A percentile compares a stretch with the other conserved stretches of the same genome.
These are phyloP conservation scores for Phellinidium pouzarii DNA, from an alignment of 1,284 basidiomycete genomes.

Conservation along the genomic window DNA sequence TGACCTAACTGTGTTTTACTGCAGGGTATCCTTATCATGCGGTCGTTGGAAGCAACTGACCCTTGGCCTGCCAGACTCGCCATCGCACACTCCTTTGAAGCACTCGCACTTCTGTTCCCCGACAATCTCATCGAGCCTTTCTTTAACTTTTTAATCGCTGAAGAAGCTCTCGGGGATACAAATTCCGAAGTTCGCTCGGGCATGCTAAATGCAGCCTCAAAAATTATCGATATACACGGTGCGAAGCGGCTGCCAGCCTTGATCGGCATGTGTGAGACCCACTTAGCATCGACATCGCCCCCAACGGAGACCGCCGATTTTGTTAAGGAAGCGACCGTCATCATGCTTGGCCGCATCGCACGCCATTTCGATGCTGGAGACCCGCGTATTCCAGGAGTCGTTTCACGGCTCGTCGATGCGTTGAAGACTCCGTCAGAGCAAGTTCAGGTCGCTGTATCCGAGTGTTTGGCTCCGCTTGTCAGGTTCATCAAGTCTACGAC, in stretches of 20 bases:
- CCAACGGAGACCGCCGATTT: slow-evolving; percentile 75
- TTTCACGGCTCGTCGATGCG: slow-evolving; percentile 86
- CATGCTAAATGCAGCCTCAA: slow-evolving; percentile 83
- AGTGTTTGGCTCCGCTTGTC: slow-evolving; percentile 87
- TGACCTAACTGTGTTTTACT: not conserved
- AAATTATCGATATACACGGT: slow-evolving; percentile 83
- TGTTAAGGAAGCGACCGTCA: slow-evolving; percentile 93
- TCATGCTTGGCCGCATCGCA: slow-evolving; percentile 91
- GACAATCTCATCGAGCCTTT: slow-evolving; percentile 67
- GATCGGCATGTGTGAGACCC: slow-evolving; percentile 80
- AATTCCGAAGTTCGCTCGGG: slow-evolving; percentile 75
- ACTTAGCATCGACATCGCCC: slow-evolving; percentile 58
- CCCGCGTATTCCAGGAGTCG: slow-evolving; percentile 73
- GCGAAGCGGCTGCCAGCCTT: slow-evolving; percentile 66
- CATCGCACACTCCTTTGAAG: slow-evolving; percentile 64
- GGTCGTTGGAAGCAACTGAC: slow-evolving; percentile 86
- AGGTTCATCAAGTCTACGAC: slow-evolving; percentile 61
- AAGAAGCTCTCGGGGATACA: slow-evolving; percentile 86
- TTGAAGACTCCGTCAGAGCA: slow-evolving; percentile 94
- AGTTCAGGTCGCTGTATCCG: slow-evolving; percentile 94
- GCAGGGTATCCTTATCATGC: slow-evolving; percentile 90
- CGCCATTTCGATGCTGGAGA: slow-evolving; percentile 80
- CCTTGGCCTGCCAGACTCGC: slow-evolving; percentile 87
- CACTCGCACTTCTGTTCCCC: slow-evolving; percentile 64
- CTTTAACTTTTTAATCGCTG: slow-evolving; percentile 83